Evolutionary conservation across 2,329 filamentous ascomycete species (phyloP).

Genomic region (Tympanopsis confertula): DNA sequence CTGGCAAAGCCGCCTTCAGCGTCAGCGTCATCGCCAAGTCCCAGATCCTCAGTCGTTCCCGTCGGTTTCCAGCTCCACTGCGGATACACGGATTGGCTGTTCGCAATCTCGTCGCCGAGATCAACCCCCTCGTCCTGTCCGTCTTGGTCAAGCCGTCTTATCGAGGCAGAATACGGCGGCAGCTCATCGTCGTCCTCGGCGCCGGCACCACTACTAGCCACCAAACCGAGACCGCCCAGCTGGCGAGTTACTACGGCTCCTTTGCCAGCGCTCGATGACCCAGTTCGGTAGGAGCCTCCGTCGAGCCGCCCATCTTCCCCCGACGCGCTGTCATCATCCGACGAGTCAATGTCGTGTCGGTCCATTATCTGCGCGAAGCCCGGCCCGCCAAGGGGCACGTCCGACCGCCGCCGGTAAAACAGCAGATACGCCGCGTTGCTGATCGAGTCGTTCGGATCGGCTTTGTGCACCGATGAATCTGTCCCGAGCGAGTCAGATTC

Average conservation of each 20-base stretch:
- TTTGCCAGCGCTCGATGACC: slow-evolving; percentile 79
- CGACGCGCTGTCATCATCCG: slow-evolving; percentile 35
- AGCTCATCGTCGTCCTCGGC: slow-evolving; percentile 16
- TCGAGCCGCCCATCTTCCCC: slow-evolving; percentile 82
- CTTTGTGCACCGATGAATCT: slow-evolving; percentile 66
- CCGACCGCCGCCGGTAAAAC: slow-evolving; percentile 84
- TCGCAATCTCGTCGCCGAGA: too few species aligned
- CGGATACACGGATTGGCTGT: too few species aligned
- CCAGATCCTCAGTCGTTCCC: too few species aligned
- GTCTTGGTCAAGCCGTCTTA: too few species aligned
- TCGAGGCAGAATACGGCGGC: too few species aligned
- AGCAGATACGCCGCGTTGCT: slow-evolving; percentile 77
- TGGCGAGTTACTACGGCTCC: slow-evolving; percentile 66
- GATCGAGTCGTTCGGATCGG: slow-evolving; percentile 52
- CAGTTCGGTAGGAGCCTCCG: slow-evolving; percentile 72
- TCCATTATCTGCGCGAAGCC: slow-evolving; percentile 62
- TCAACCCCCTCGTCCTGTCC: too few species aligned
- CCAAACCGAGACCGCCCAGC: slow-evolving; percentile 50
- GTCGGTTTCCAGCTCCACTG: too few species aligned
- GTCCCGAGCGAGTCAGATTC: slow-evolving; percentile 22
- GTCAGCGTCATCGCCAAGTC: too few species aligned
- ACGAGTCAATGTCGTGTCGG: slow-evolving; percentile 39
- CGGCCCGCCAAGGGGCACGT: slow-evolving; percentile 65
- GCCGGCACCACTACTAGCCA: slow-evolving; percentile 16
- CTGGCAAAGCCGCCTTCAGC: too few species aligned